These are phyloP conservation scores for Leccinellum rugosiceps DNA, from an alignment of 768 basidiomycete genomes.

Conservation along the genomic window DNA sequence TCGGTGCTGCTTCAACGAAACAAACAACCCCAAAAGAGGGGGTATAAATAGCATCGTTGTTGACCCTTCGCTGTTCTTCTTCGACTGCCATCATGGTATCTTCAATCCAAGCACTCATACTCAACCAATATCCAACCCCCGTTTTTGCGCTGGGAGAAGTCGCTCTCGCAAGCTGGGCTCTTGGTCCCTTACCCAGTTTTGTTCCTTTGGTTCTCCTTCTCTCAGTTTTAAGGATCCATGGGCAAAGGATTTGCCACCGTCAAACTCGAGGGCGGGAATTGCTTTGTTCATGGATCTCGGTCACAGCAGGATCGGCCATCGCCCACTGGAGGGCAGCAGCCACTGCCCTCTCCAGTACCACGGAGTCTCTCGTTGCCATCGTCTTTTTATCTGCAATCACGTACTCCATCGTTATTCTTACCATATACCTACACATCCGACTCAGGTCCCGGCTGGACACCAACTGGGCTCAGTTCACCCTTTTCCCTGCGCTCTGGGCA, in stretches of 20 bases:
- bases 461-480: constrained; percentile 43
- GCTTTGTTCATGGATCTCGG: constrained; percentile 33
- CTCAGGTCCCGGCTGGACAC: constrained; percentile 28
- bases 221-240: constrained; percentile 28
- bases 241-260: constrained; percentile 29
- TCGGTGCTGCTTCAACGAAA: constrained; percentile 2
- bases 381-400: constrained; percentile 39
- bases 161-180: constrained; percentile 22
- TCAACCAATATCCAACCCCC: constrained; percentile 22
- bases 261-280: constrained; percentile 28
- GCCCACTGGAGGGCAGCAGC: constrained; percentile 44
- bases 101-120: constrained; percentile 23
- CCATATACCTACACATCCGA: constrained; percentile 39
- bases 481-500: constrained; percentile 74
- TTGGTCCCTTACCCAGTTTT: constrained; percentile 31
- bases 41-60: constrained; percentile 12
- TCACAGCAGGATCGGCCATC: constrained; percentile 41
- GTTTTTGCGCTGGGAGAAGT: constrained; percentile 26
- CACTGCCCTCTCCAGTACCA: constrained; percentile 53
- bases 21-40: constrained; percentile 18
- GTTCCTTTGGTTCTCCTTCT: constrained; percentile 33
- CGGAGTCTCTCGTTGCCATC: constrained; percentile 47
- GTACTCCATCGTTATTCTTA: constrained; percentile 41
- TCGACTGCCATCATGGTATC: constrained; percentile 17
- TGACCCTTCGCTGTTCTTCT: background rate